Conservation (phyloP, 1,139 yeast genomes). For the Candida dubliniensis region DNA sequence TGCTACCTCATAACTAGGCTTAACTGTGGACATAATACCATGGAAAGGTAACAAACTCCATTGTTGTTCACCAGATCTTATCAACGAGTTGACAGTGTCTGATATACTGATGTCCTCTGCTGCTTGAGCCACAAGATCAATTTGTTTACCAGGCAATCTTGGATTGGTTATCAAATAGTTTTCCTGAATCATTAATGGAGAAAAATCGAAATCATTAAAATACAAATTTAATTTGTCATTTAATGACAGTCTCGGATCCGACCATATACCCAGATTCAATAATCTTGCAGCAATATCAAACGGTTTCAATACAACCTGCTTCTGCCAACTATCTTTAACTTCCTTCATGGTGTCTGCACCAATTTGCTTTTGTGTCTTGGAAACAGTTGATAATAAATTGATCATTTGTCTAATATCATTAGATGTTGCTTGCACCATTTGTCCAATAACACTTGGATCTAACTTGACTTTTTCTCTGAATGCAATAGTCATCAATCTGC, state of each 20-base stretch:
- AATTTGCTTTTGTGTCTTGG: slow-evolving; percentile 65
- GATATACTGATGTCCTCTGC: slow-evolving; percentile 83
- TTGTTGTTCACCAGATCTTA: slow-evolving; percentile 90
- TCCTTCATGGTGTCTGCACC: slow-evolving; percentile 50
- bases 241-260: slow-evolving; percentile 44
- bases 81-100: slow-evolving; percentile 75
- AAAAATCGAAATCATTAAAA: slow-evolving; percentile 91
- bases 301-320: slow-evolving; percentile 87
- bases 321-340: slow-evolving; percentile 76
- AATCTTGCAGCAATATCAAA: slow-evolving; percentile 84
- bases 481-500: slow-evolving; percentile 90
- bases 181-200: slow-evolving; percentile 96
- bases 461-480: slow-evolving; percentile 77
- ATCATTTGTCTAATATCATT: slow-evolving; percentile 95
- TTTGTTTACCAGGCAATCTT: slow-evolving; percentile 27
- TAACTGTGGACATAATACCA: slow-evolving; percentile 82
- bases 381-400: slow-evolving; percentile 80
- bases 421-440: slow-evolving; percentile 79
- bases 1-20: slow-evolving; percentile 74
- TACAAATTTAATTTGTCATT: slow-evolving; percentile 87
- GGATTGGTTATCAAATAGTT: slow-evolving; percentile 77
- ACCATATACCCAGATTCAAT: slow-evolving; percentile 34
- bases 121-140: slow-evolving; percentile 65
- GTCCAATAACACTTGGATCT: slow-evolving; percentile 79
- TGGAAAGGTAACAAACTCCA: slow-evolving; percentile 96